phyloP scores from a whole-genome alignment of 176 grass and related monocot species.

The Musa schizocarpa region DNA sequence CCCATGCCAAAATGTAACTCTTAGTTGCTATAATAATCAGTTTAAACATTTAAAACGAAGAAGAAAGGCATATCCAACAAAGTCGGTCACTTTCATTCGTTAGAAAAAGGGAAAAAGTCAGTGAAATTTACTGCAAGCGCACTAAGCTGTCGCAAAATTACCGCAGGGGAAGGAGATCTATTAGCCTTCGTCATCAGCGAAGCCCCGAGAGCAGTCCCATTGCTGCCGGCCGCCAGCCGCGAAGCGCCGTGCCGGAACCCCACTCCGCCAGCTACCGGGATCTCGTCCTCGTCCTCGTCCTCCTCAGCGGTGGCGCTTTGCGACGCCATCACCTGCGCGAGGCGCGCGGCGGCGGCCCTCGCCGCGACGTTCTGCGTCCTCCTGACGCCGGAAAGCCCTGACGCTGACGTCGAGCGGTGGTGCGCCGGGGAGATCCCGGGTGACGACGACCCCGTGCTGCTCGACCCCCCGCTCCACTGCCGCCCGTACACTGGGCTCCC shows the following conservation, averaged over 20 bases:
- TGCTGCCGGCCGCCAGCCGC: conserved; percentile 9
- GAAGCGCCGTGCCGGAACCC: conserved; percentile 36
- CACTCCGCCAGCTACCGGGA: conserved; percentile 23
- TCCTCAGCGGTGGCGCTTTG: conserved; percentile 62
- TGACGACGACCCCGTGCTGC: conserved; percentile 81
- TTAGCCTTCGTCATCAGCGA: conserved; percentile 61
- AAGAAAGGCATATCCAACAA: too few species aligned
- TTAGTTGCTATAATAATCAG: neutral
- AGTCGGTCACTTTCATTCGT: too few species aligned
- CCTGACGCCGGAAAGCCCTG: conserved; percentile 50
- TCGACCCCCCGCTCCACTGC: conserved; percentile 64
- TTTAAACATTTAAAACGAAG: too few species aligned
- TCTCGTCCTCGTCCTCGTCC: conserved; percentile 51
- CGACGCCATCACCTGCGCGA: conserved; percentile 95
- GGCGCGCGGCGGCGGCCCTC: conserved; percentile 81
- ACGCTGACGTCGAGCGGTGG: conserved; percentile 37
- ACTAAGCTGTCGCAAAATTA: conserved; percentile 16
- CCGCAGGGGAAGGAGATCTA: conserved; percentile 97
- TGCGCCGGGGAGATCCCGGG: conserved; percentile 67
- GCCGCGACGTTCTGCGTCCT: conserved; percentile 95
- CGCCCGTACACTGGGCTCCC: conserved; percentile 86
- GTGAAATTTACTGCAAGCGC: neutral
- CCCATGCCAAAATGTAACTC: neutral
- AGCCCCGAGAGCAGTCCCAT: conserved; percentile 19
- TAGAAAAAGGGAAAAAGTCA: neutral